Evolutionary conservation across 345 rosid genomes (phyloP), one percentile per base, ranked within the genome.

Genomic region (Gossypium australe): DNA sequence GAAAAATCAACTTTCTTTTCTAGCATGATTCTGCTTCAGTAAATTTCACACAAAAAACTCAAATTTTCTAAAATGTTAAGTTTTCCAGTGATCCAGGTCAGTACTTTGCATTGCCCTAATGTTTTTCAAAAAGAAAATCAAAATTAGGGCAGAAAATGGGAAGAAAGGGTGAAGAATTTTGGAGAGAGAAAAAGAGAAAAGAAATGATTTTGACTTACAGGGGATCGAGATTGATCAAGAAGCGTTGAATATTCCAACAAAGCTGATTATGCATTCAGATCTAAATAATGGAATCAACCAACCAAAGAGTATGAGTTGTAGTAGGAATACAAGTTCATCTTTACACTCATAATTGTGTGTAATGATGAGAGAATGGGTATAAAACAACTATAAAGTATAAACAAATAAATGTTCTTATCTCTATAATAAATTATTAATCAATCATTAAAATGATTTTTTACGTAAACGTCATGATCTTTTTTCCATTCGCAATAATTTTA

Each of bases 221-320:
- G 65, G 44, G 5, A 75, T 66, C 56, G 78, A 52, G 53, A 55
- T 75, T 43, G 55, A 65, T 64, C 43, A 59, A 25, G 17, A 52
- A 56, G 7, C 1, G 56, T 47, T 22, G 41, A 67, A 47, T 24
- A 47, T 48, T 24, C 11, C 47, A 44, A 27, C 10, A 2, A 55
- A 29, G 64, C 2, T 48, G 49, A 66, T 41, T 2, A 29, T 3
- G 16, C 60, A 66, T 65, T 75, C 61, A 75, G 77, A 75, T 75
- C 72, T 65, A 64, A 24, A 56, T 56, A 11, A 56, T 24, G 60
- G 60, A 17, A 55, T 55, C 59, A 17, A 55, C 11, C 59, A 55
- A 55, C 18, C 3, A 55, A 55, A 55, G 59, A 55, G 59, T 9
- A 55, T 55, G 59, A 55, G 59, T 17, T 34, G 41, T 34, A 34